These are phyloP conservation scores for Neurospora sp. DNA, from an alignment of 495 filamentous ascomycete species.

Conservation along the genomic window DNA sequence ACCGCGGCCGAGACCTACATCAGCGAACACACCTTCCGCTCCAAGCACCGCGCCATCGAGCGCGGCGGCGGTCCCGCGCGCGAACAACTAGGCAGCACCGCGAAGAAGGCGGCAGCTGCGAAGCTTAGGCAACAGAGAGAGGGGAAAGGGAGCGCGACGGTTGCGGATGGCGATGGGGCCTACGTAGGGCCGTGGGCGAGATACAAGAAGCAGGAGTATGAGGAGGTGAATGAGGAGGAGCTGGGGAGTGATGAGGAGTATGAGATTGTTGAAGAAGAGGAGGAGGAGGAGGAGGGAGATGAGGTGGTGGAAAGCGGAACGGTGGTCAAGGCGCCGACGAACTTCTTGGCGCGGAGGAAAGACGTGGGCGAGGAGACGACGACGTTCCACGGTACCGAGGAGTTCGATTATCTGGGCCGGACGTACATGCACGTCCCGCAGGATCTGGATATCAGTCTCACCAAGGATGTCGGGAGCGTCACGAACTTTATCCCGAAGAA, in stretches of 20 bases:
- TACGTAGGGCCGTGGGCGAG: slow-evolving; percentile 93
- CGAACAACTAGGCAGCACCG: slow-evolving; percentile 24
- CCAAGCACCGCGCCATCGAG: slow-evolving; percentile 69
- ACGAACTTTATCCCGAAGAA: slow-evolving; percentile 95
- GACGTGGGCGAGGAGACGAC: slow-evolving; percentile 65
- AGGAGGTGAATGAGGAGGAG: slow-evolving; percentile 49
- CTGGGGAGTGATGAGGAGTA: slow-evolving; percentile 72
- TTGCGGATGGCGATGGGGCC: slow-evolving; percentile 74
- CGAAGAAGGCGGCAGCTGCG: slow-evolving; percentile 57
- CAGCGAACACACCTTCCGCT: slow-evolving; percentile 78
- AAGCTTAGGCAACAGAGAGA: slow-evolving; percentile 61
- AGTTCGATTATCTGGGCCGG: slow-evolving; percentile 84
- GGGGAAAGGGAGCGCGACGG: slow-evolving; percentile 67
- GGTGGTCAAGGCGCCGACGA: slow-evolving; percentile 39
- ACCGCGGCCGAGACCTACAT: slow-evolving; percentile 79
- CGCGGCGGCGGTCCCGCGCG: slow-evolving; percentile 33
- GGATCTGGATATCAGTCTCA: slow-evolving; percentile 82
- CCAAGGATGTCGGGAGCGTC: slow-evolving; percentile 63
- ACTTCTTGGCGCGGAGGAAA: slow-evolving; percentile 46
- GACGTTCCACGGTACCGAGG: slow-evolving; percentile 73
- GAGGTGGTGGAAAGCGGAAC: slow-evolving; percentile 46
- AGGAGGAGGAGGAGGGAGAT: slow-evolving; percentile 43
- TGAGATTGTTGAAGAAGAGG: slow-evolving; percentile 53
- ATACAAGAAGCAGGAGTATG: slow-evolving; percentile 57
- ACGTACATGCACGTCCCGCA: slow-evolving; percentile 96